Evolutionary conservation across 2,329 filamentous ascomycete genomes (phyloP), one percentile per base, ranked within the genome.

Genomic region (Hypocreales sp.): DNA sequence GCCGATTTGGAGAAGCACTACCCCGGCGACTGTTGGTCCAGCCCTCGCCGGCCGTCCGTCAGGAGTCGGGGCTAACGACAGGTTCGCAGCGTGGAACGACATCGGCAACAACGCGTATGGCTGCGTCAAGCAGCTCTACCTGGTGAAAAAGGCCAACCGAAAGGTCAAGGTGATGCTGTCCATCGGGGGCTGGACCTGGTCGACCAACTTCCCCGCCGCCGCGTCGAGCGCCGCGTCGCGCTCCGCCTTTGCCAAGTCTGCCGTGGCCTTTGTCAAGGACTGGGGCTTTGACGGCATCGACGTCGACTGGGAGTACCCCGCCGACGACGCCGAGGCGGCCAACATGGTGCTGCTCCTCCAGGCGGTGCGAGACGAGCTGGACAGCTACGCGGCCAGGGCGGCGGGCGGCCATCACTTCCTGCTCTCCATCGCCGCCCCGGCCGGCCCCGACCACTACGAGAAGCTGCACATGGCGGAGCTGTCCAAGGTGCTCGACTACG

Each of bases 181-280:
- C 25, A 82, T 93, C 36, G 84, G 84, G 25, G 83, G 84, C 17
- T 92, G 79, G 79, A 84, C 79, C 0, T 90, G 81, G 51, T 83
- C 79, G 2, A 56, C 64, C 39, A 81, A 82, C 48, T 87, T 92
- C 45, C 61, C 79, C 1, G 57, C 59, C 2, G 74, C 75, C 0
- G 71, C 75, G 8, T 71, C 69, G 33, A 78, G 74, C 0, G 61
- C 64, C 0, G 51, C 59, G 3, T 72, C 69, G 11, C 67, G 82
- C 11, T 50, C 59, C 20, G 66, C 40, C 2, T 92, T 92, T 51
- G 83, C 82, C 5, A 53, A 64, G 24, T 69, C 66, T 4, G 71
- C 80, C 3, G 75, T 86, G 1, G 51, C 61, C 7, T 50, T 90
- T 28, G 61, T 92, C 31, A 72, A 77, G 41, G 73, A 92, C 47